Conservation (phyloP, 352 stramenopile species). For the Vaucheria bursata region DNA sequence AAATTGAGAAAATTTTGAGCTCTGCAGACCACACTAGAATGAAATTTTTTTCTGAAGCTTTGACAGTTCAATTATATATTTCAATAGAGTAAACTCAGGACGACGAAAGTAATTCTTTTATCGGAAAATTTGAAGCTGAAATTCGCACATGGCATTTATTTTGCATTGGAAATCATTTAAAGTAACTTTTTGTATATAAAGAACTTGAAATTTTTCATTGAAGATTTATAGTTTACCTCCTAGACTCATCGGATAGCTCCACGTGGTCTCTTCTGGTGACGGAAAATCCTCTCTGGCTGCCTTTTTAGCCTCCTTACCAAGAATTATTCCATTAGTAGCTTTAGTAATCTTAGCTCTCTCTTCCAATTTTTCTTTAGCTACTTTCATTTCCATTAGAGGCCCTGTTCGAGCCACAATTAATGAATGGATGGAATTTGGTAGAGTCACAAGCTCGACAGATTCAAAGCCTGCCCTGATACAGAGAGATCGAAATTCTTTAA, state of each 20-base stretch:
- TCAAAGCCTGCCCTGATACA: neutral
- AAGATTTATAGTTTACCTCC: neutral
- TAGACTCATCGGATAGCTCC: conserved; percentile 11
- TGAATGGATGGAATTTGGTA: neutral
- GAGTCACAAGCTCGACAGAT: neutral
- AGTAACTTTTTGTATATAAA: no score
- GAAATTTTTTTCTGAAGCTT: no score
- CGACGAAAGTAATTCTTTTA: no score
- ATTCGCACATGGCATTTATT: no score
- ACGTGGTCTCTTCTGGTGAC: conserved; percentile 11
- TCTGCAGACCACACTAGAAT: no score
- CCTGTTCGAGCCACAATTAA: neutral
- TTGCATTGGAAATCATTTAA: no score
- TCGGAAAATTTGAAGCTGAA: no score
- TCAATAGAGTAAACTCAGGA: no score
- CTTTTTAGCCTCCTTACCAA: neutral
- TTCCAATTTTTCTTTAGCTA: neutral
- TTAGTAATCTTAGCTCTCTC: neutral
- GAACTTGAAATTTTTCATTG: neutral
- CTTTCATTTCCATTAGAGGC: neutral
- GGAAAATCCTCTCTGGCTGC: neutral
- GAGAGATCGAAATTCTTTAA: neutral
- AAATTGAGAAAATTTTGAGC: no score
- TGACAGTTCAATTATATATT: no score
- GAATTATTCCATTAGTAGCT: neutral